A percentile compares a stretch with the other conserved stretches of the same genome.
Conservation (phyloP, 306 rosid genomes). For the Oxytropis ochrocephala region DNA sequence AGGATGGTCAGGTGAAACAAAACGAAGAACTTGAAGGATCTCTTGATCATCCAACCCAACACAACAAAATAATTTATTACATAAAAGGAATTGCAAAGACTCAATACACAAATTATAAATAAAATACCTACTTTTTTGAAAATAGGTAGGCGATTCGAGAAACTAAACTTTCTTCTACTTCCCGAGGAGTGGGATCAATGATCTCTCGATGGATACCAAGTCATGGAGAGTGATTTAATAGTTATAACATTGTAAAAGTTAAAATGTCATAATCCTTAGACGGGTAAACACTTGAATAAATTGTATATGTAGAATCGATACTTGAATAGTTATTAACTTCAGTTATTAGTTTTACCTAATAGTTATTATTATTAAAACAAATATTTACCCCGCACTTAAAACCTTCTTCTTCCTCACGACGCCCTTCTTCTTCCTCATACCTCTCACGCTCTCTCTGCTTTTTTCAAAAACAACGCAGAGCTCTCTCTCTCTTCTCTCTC, state of each 20-base stretch:
- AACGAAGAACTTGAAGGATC: not conserved
- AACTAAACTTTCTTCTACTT: constrained; percentile 53
- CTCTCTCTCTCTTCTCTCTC: too few species aligned
- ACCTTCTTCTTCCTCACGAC: too few species aligned
- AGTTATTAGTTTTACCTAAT: too few species aligned
- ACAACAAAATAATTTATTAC: not conserved
- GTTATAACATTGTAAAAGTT: constrained; percentile 1
- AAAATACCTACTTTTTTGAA: constrained; percentile 64
- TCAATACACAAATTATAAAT: not conserved
- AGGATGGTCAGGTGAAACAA: not conserved
- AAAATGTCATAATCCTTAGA: not conserved
- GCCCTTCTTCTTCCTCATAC: too few species aligned
- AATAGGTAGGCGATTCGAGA: constrained; percentile 45
- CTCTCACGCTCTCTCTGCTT: too few species aligned
- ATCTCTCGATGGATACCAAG: constrained; percentile 46
- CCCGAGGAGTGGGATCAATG: constrained; percentile 42
- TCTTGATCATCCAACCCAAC: not conserved
- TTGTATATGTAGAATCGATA: not conserved
- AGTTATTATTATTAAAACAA: too few species aligned
- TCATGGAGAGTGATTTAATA: constrained; percentile 31
- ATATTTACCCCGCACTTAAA: too few species aligned
- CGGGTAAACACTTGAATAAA: constrained; percentile 8
- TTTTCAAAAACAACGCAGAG: too few species aligned
- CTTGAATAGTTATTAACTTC: too few species aligned
- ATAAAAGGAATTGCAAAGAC: not conserved